Conservation (phyloP, 495 filamentous ascomycete species). For the Penicillium soppii region DNA sequence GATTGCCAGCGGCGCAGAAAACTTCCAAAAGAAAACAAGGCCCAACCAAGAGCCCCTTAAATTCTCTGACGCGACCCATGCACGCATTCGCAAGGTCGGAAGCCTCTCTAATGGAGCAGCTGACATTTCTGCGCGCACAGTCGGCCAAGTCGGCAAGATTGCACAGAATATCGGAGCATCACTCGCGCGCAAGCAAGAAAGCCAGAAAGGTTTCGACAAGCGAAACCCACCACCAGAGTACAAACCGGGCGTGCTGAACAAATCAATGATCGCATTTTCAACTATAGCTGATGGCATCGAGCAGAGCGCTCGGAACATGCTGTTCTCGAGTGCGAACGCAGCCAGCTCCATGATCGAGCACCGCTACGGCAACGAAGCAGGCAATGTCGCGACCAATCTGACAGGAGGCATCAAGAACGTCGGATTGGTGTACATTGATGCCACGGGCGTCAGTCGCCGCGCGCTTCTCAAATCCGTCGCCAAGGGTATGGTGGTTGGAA, state of each 20-base stretch:
- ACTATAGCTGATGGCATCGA: constrained; percentile 93
- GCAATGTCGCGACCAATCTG: constrained; percentile 66
- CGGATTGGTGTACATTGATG: constrained; percentile 96
- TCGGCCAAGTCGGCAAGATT: constrained; percentile 73
- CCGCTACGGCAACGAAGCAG: constrained; percentile 81
- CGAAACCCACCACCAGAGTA: constrained; percentile 60
- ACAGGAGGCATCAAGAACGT: constrained; percentile 92
- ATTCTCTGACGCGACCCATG: constrained; percentile 83
- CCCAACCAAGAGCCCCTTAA: constrained; percentile 76
- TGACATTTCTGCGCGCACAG: constrained; percentile 76
- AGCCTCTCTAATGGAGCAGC: constrained; percentile 75
- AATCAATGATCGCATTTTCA: constrained; percentile 93
- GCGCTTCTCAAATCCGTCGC: constrained; percentile 91
- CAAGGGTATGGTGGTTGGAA: constrained; percentile 97
- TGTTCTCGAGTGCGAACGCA: constrained; percentile 69
- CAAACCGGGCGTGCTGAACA: constrained; percentile 91
- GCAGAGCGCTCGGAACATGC: constrained; percentile 71
- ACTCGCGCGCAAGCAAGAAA: constrained; percentile 55
- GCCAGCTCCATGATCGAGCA: constrained; percentile 81
- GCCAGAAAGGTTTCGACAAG: constrained; percentile 54
- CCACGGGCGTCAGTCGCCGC: constrained; percentile 81
- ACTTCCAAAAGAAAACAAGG: constrained; percentile 74
- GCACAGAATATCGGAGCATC: constrained; percentile 87
- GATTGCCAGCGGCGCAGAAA: constrained; percentile 72
- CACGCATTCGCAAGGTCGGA: constrained; percentile 81